phyloP scores from a whole-genome alignment of 208 protist genomes.

The Wallacemonas sp. region DNA sequence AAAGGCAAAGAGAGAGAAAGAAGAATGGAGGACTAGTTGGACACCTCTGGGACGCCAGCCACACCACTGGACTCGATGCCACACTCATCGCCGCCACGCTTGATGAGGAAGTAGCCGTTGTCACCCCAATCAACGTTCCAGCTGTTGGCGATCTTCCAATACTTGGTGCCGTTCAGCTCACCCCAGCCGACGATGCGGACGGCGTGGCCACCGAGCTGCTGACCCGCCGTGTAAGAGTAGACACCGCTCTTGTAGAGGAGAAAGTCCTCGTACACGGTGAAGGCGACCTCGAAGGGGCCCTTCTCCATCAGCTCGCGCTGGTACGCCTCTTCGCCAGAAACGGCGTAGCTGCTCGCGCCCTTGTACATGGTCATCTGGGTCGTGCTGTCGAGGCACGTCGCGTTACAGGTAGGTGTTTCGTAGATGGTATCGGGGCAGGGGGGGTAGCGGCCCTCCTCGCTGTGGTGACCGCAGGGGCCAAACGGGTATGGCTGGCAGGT shows the following conservation, averaged over 20 bases:
- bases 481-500: conserved; percentile 87
- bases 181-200: conserved; percentile 91
- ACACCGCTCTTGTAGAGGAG: conserved; percentile 88
- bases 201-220: conserved; percentile 78
- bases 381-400: conserved; percentile 42
- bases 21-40: conserved; percentile 16
- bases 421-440: conserved; percentile 61
- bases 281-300: conserved; percentile 88
- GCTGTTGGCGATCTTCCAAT: conserved; percentile 93
- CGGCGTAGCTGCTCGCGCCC: conserved; percentile 39
- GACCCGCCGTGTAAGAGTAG: conserved; percentile 79
- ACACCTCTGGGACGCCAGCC: conserved; percentile 36
- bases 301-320: conserved; percentile 82
- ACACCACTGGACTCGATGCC: conserved; percentile 70
- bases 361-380: conserved; percentile 49
- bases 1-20: conserved; percentile 18
- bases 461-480: conserved; percentile 72
- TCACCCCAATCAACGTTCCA: conserved; percentile 90
- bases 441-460: conserved; percentile 52
- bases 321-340: conserved; percentile 64
- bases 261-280: conserved; percentile 92
- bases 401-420: conserved; percentile 77
- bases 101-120: conserved; percentile 84
- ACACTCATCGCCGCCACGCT: conserved; percentile 75
- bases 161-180: conserved; percentile 55